Conservation (phyloP, 495 filamentous ascomycete genomes). For the Beverwykella pulmonaria region DNA sequence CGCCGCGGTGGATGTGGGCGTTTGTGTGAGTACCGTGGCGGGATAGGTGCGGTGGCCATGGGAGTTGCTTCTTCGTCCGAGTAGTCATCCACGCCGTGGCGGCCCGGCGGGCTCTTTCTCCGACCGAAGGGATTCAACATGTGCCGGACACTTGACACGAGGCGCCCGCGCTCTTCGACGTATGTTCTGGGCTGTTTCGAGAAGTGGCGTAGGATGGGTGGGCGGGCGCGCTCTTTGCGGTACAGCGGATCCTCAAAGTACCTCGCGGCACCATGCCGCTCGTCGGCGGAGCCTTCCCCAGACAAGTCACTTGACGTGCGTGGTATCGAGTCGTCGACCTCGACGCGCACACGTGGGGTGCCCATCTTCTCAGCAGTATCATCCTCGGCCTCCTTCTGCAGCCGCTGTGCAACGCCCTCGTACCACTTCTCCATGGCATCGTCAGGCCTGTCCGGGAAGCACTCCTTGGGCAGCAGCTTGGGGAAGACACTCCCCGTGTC, state of each 20-base stretch:
- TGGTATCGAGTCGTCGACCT: conserved; percentile 25
- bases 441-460: conserved; percentile 77
- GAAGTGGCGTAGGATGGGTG: conserved; percentile 40
- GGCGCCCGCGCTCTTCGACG: conserved; percentile 42
- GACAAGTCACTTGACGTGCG: conserved; percentile 39
- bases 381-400: conserved; percentile 47
- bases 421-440: conserved; percentile 82
- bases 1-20: conserved; percentile 27
- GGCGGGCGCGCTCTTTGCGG: conserved; percentile 41
- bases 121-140: conserved; percentile 33
- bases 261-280: conserved; percentile 40
- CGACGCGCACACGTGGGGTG: conserved; percentile 25
- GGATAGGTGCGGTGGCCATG: background rate
- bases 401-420: conserved; percentile 63
- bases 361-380: conserved; percentile 27
- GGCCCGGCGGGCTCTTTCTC: conserved; percentile 19
- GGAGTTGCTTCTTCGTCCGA: conserved; percentile 23
- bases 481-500: conserved; percentile 74
- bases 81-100: conserved; percentile 24
- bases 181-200: conserved; percentile 34
- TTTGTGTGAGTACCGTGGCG: conserved; percentile 21
- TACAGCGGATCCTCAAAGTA: conserved; percentile 49
- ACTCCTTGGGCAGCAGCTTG: conserved; percentile 69
- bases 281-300: conserved; percentile 41
- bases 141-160: conserved; percentile 39